These are phyloP conservation scores for Mucor piriformis DNA, from an alignment of 371 early-diverging fungal species.

Conservation along the genomic window DNA sequence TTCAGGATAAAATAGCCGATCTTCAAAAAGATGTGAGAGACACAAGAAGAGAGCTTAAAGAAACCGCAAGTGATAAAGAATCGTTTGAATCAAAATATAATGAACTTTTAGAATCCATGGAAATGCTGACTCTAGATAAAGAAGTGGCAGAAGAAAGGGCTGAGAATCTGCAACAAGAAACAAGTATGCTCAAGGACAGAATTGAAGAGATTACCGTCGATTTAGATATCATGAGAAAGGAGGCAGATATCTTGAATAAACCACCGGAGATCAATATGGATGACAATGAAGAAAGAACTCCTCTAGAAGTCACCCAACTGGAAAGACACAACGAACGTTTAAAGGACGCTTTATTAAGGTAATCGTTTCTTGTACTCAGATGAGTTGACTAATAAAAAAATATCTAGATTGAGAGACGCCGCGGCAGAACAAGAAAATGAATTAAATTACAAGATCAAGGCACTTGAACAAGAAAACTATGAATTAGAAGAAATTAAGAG, in stretches of 20 bases:
- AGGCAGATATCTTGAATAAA: constrained; percentile 53
- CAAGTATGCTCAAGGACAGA: constrained; percentile 72
- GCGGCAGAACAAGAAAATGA: constrained; percentile 75
- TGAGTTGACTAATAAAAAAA: neutral
- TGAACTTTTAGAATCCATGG: constrained; percentile 79
- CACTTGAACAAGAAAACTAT: constrained; percentile 72
- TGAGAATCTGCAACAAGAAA: constrained; percentile 77
- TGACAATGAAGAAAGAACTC: constrained; percentile 45
- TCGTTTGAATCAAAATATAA: constrained; percentile 65
- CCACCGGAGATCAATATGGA: constrained; percentile 25
- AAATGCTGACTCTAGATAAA: constrained; percentile 87
- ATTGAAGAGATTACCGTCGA: constrained; percentile 79
- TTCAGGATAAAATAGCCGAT: constrained; percentile 72
- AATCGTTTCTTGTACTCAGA: constrained; percentile 5
- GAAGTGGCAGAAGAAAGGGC: constrained; percentile 91
- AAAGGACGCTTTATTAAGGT: constrained; percentile 82
- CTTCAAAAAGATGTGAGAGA: constrained; percentile 77
- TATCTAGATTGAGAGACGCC: constrained; percentile 76
- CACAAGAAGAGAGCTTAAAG: constrained; percentile 60
- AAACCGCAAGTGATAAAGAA: constrained; percentile 61
- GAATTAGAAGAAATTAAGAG: constrained; percentile 57
- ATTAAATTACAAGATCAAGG: constrained; percentile 63
- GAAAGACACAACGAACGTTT: constrained; percentile 86
- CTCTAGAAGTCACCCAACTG: constrained; percentile 69
- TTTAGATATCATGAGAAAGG: constrained; percentile 70